A percentile compares a stretch with the other conserved stretches of the same genome.
These are phyloP conservation scores for Reutealis trisperma DNA, from an alignment of 345 rosid species.

Conservation along the genomic window DNA sequence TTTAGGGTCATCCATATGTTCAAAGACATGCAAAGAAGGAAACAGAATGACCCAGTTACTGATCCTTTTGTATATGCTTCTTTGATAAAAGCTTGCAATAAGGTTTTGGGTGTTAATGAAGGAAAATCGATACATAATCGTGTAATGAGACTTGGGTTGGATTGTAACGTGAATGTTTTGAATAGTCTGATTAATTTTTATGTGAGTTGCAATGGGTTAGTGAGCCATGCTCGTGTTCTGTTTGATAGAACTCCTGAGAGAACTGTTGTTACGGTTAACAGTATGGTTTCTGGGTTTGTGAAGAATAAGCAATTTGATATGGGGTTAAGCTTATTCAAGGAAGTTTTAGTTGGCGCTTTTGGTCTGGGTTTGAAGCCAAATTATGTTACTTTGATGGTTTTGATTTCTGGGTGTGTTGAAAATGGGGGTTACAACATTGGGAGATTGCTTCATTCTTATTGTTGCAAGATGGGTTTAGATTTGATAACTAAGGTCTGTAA, in stretches of 20 bases:
- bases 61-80: constrained; percentile 27
- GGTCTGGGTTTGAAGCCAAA: constrained; percentile 29
- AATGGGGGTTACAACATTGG: constrained; percentile 13
- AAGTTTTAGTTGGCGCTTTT: constrained; percentile 13
- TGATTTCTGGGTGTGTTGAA: constrained; percentile 30
- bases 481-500: constrained; percentile 21
- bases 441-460: constrained; percentile 26
- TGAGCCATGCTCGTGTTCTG: constrained; percentile 20
- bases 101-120: not conserved
- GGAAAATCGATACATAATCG: constrained; percentile 26
- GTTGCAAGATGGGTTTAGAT: constrained; percentile 22
- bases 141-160: constrained; percentile 24
- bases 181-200: constrained; percentile 27
- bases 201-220: constrained; percentile 3
- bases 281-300: constrained; percentile 32
- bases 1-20: constrained; percentile 6
- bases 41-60: not conserved
- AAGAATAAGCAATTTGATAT: constrained; percentile 19
- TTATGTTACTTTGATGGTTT: constrained; percentile 26
- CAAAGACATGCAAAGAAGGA: constrained; percentile 2
- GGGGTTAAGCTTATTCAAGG: constrained; percentile 20
- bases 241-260: constrained; percentile 31
- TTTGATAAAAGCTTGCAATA: constrained; percentile 27
- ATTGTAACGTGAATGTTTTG: constrained; percentile 6
- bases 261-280: constrained; percentile 26